Conservation (phyloP, 2,329 filamentous ascomycete species). For the Claviceps purpurea region DNA sequence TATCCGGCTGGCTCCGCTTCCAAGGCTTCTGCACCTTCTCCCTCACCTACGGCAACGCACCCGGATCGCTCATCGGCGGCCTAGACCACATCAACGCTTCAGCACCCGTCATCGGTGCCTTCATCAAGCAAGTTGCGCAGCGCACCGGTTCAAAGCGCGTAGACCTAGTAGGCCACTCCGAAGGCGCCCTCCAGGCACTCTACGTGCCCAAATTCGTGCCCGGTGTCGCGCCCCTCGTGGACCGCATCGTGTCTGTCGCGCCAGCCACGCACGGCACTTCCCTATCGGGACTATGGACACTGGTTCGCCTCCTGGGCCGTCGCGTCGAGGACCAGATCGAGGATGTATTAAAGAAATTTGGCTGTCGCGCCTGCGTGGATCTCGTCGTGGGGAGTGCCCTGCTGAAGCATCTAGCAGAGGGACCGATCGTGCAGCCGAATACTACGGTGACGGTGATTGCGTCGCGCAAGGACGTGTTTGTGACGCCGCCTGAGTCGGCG, state of each 20-base stretch:
- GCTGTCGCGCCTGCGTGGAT: slow-evolving; percentile 8
- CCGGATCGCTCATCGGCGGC: slow-evolving; percentile 8
- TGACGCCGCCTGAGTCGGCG: slow-evolving; percentile 6
- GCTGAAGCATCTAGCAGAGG: slow-evolving; percentile 6
- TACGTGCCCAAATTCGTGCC: slow-evolving; percentile 10
- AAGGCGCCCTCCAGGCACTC: slow-evolving; percentile 11
- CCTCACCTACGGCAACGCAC: slow-evolving; percentile 9
- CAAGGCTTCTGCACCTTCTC: slow-evolving; percentile 12
- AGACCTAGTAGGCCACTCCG: slow-evolving; percentile 12
- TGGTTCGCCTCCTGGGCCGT: slow-evolving; percentile 3
- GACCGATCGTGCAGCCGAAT: slow-evolving; percentile 8
- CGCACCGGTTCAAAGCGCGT: slow-evolving; percentile 10
- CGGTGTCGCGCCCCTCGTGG: slow-evolving; percentile 7
- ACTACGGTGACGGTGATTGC: slow-evolving; percentile 8
- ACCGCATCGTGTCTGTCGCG: slow-evolving; percentile 10
- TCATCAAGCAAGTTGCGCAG: slow-evolving; percentile 8
- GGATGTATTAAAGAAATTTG: slow-evolving; percentile 2
- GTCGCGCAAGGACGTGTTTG: slow-evolving; percentile 5
- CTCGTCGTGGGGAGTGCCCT: slow-evolving; percentile 3
- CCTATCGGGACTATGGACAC: slow-evolving; percentile 7
- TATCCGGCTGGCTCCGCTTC: slow-evolving; percentile 8
- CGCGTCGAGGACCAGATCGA: not conserved
- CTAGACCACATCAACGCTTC: slow-evolving; percentile 10
- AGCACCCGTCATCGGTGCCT: slow-evolving; percentile 8
- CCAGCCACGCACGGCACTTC: slow-evolving; percentile 13